A percentile compares a stretch with the other conserved stretches of the same genome.
Evolutionary conservation across 192 early-diverging fungal genomes (phyloP).

Genomic region (Backusella westeae): DNA sequence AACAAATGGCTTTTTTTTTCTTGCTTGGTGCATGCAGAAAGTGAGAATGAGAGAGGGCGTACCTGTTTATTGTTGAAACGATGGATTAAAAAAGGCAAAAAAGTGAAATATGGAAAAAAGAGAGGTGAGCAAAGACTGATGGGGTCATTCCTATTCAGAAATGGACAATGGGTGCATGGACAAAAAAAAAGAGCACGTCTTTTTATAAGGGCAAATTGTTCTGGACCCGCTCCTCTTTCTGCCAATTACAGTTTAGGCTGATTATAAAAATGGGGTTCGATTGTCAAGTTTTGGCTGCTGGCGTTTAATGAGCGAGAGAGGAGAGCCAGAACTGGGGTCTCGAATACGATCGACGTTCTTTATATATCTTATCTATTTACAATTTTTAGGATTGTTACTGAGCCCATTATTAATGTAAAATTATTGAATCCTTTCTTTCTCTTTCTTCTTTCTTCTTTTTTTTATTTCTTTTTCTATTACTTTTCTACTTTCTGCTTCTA

Average conservation of each 20-base stretch:
- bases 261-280: conserved; percentile 10
- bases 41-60: not conserved
- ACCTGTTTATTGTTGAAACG: not conserved
- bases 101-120: not conserved
- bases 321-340: conserved; percentile 6
- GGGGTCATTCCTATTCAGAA: conserved; percentile 11
- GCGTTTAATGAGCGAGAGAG: not conserved
- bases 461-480: not conserved
- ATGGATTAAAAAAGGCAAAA: not conserved
- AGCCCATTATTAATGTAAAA: not conserved
- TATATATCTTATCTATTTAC: conserved; percentile 3
- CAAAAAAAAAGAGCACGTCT: not conserved
- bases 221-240: conserved; percentile 15
- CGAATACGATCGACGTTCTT: conserved; percentile 16
- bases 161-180: not conserved
- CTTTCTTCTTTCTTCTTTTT: not conserved
- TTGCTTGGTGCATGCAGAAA: not conserved
- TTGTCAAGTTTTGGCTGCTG: conserved; percentile 15
- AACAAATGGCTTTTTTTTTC: not conserved
- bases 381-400: not conserved
- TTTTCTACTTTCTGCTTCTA: conserved; percentile 3
- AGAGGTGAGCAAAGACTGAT: not conserved
- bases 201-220: conserved; percentile 4
- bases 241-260: conserved; percentile 22
- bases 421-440: not conserved